Base-by-base conservation (phyloP, 345 rosid genomes). In the Arabidopsis arenosa region DNA sequence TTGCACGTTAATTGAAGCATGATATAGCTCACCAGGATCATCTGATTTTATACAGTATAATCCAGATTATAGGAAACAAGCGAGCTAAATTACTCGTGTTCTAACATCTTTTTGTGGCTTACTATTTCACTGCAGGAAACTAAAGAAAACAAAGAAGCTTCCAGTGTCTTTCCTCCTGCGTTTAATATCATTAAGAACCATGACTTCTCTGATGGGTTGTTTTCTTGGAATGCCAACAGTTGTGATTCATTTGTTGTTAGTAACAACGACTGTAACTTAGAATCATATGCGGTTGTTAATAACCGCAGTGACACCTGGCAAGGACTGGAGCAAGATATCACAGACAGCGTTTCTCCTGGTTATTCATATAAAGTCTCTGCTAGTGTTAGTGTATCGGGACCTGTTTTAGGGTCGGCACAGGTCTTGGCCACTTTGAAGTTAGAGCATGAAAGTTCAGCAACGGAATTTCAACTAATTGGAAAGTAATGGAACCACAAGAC, bases 221-320 rank as follows among this genome's bases (percentile, higher is more conserved):
- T 64, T 12, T 79, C 85, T 39, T 95, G 99, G 99, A 88, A 80
- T 53, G 72, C 90, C 73, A 90, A 92, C 81, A 73, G 84, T 75
- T 79, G 99, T 62, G 83, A 84, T 53, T 84, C 89, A 56, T 90
- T 81, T 76, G 88, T 89, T 68, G 88, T 77, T 79, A 75, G 86
- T 13, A 79, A 81, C 56, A 83, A 79, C 10, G 74, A 78, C 2
- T 68, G 76, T 63, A 64, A 65, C 70, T 70, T 64, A 14, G 89
- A 77, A 64, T 62, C 86, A 54, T 86, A 86, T 73, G 99, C 88
- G 21, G 97, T 90, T 75, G 85, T 90, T 78, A 83, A 89, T 35
- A 88, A 90, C 75, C 85, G 99, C n/a, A 87, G 74, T 9, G 87
- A 92, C 81, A 81, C 89, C 74, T 95, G 99, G 99, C 96, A 95